phyloP scores from a whole-genome alignment of 768 basidiomycete genomes.

The Termitomyces sp. region DNA sequence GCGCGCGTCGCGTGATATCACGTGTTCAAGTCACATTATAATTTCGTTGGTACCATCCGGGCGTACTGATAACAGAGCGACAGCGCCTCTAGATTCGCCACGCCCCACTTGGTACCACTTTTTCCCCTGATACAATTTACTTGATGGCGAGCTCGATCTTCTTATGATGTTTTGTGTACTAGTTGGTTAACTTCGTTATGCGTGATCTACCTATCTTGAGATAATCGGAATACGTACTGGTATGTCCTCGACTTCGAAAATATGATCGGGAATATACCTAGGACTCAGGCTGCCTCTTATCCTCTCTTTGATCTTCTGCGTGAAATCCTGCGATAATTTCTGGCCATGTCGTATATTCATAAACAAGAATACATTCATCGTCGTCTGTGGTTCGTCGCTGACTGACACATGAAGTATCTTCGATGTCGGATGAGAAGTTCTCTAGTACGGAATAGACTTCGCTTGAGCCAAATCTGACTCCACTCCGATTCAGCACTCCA shows the following conservation, averaged over 20 bases:
- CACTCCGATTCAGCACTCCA: conserved; percentile 70
- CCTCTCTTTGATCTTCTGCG: conserved; percentile 41
- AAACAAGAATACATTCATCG: conserved; percentile 76
- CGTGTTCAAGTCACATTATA: conserved; percentile 8
- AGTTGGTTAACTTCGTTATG: background rate
- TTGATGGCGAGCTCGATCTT: conserved; percentile 75
- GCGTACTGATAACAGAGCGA: conserved; percentile 42
- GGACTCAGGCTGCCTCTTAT: conserved; percentile 56
- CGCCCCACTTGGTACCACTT: conserved; percentile 62
- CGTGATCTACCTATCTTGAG: background rate
- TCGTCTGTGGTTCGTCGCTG: conserved; percentile 52
- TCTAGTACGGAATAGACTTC: conserved; percentile 72
- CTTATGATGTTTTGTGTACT: conserved; percentile 74
- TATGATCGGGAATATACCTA: conserved; percentile 66
- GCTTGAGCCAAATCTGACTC: conserved; percentile 72
- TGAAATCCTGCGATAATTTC: conserved; percentile 36
- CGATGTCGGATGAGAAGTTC: conserved; percentile 43
- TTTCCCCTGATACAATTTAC: conserved; percentile 60
- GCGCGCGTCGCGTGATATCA: conserved; percentile 2
- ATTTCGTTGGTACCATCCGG: background rate
- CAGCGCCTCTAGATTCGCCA: conserved; percentile 63
- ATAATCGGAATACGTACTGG: conserved; percentile 42
- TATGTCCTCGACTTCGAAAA: conserved; percentile 58
- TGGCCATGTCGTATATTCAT: conserved; percentile 45
- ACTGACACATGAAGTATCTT: conserved; percentile 69